Evolutionary conservation across 2,329 filamentous ascomycete genomes (phyloP).

Genomic region (Xylaria multiplex): DNA sequence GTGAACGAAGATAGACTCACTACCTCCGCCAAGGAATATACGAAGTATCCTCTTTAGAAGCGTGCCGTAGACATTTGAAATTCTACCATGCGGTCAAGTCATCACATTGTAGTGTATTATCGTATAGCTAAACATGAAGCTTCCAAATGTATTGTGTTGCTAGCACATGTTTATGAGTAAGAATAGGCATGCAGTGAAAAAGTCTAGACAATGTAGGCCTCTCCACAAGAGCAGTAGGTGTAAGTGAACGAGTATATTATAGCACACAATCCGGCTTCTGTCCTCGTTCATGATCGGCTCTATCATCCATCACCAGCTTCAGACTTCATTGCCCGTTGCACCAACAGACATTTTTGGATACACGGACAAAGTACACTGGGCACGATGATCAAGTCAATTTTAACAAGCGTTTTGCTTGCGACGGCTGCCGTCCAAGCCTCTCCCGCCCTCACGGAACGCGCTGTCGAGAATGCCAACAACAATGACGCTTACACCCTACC

Average conservation of each 20-base stretch:
- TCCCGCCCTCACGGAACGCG: slow-evolving; percentile 28
- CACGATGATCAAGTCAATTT: slow-evolving; percentile 26
- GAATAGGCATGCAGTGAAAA: not conserved
- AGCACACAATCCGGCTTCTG: not conserved
- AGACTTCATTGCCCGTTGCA: not conserved
- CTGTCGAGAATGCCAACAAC: slow-evolving; percentile 19
- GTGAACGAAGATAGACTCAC: slow-evolving; percentile 15
- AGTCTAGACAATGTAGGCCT: not conserved
- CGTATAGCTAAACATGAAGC: not conserved
- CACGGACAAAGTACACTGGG: not conserved
- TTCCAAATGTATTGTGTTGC: slow-evolving; percentile 21
- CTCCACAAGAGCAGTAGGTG: not conserved
- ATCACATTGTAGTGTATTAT: slow-evolving; percentile 2
- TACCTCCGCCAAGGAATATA: slow-evolving; percentile 26
- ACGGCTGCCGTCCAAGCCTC: slow-evolving; percentile 26
- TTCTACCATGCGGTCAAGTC: slow-evolving; percentile 15
- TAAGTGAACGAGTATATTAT: slow-evolving; percentile 23
- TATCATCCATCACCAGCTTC: slow-evolving; percentile 8
- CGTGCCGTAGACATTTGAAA: slow-evolving; percentile 24
- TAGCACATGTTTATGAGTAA: slow-evolving; percentile 11
- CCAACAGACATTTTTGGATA: not conserved
- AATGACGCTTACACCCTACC: slow-evolving; percentile 23
- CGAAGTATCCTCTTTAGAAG: slow-evolving; percentile 16
- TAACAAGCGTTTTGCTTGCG: slow-evolving; percentile 28
- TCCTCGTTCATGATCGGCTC: not conserved